Evolutionary conservation across 1,284 basidiomycete species (phyloP).

Genomic region (Ustilago xerochloae): DNA sequence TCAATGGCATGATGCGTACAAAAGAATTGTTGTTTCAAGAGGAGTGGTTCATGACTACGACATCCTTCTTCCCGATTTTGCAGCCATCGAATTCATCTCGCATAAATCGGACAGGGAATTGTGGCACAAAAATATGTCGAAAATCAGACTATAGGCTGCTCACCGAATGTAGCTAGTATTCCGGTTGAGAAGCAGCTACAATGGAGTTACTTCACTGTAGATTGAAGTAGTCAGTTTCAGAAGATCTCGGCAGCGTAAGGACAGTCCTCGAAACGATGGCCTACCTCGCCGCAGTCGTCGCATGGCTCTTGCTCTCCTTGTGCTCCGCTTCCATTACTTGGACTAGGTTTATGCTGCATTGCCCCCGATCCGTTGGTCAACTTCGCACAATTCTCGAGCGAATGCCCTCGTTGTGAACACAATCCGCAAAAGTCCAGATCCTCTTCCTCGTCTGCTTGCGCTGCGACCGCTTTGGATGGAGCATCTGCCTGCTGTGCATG

Average conservation of each 20-base stretch:
- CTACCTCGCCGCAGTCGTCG: constrained; percentile 56
- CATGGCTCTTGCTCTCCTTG: constrained; percentile 44
- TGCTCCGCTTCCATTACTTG: neutral
- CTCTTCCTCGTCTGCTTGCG: constrained; percentile 34
- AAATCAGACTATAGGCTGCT: neutral
- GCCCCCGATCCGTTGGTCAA: constrained; percentile 1
- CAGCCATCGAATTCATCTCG: too few species aligned
- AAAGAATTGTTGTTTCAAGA: too few species aligned
- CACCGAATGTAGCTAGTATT: neutral
- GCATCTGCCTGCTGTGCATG: neutral
- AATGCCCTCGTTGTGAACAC: constrained; percentile 40
- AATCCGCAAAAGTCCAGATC: constrained; percentile 47
- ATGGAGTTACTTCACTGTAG: too few species aligned
- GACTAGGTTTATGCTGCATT: neutral
- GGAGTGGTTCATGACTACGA: too few species aligned
- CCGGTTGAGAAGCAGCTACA: neutral
- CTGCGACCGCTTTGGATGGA: neutral
- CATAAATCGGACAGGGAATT: neutral
- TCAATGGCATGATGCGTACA: too few species aligned
- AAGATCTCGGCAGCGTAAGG: constrained; percentile 57
- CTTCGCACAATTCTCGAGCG: constrained; percentile 38
- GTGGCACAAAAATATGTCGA: neutral
- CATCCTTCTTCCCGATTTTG: too few species aligned
- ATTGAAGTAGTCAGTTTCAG: neutral
- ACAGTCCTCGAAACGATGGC: constrained; percentile 54